Evolutionary conservation across 2,329 filamentous ascomycete species (phyloP).

Genomic region (Colletotrichum cordylinicola): DNA sequence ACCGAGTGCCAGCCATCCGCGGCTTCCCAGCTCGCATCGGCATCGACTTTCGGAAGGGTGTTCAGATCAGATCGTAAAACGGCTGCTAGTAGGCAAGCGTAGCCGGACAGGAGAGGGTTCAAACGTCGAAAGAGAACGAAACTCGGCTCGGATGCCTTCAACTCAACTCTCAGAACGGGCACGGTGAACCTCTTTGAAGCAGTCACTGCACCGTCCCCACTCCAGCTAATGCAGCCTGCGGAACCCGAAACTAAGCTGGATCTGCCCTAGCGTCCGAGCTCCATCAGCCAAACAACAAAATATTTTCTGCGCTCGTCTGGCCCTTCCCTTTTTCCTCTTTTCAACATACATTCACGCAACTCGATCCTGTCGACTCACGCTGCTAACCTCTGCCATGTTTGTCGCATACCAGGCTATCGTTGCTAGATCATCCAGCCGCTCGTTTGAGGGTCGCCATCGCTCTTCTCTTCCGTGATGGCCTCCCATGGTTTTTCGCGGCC

Average conservation of each 20-base stretch:
- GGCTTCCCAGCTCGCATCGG: neutral
- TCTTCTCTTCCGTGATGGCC: constrained; percentile 41
- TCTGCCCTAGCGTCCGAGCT: neutral
- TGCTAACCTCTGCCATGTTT: constrained; percentile 14
- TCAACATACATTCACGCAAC: constrained; percentile 18
- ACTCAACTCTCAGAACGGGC: neutral
- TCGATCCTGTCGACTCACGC: constrained; percentile 18
- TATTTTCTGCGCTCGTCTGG: constrained; percentile 4
- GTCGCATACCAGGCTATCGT: constrained; percentile 15
- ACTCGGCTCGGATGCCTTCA: neutral
- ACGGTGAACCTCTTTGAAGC: neutral
- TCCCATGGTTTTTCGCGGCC: constrained; percentile 50
- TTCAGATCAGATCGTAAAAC: neutral
- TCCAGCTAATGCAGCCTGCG: neutral
- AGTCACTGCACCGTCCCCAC: neutral
- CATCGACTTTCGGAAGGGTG: neutral
- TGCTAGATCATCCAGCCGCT: constrained; percentile 23
- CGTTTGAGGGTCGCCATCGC: constrained; percentile 45
- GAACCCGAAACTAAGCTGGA: neutral
- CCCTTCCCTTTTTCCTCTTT: neutral
- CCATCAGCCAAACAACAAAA: neutral
- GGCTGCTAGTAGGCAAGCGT: neutral
- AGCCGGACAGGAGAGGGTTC: neutral
- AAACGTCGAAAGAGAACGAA: neutral
- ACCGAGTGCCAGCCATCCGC: neutral